These are phyloP conservation scores for Erodium trifolium DNA, from an alignment of 441 rosid species.

Conservation along the genomic window DNA sequence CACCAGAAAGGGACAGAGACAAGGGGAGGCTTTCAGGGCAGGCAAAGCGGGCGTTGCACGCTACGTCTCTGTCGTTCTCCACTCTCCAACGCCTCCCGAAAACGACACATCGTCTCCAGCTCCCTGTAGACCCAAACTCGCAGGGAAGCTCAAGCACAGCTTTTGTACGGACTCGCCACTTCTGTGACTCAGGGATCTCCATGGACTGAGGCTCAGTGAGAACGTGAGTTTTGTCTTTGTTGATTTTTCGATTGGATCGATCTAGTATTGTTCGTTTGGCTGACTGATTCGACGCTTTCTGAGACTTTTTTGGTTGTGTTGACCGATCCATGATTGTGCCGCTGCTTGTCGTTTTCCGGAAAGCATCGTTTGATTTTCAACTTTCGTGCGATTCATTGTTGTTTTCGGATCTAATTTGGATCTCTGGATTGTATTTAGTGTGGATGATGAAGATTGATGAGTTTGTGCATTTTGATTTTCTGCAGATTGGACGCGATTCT, in stretches of 20 bases:
- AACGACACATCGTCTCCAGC: neutral
- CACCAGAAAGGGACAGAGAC: no score
- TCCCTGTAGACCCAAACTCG: neutral
- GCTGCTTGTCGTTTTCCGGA: slow-evolving; percentile 2
- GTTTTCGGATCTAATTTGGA: neutral
- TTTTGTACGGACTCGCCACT: neutral
- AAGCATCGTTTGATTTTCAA: neutral
- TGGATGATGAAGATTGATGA: neutral
- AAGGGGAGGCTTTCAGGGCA: neutral
- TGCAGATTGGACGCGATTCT: neutral
- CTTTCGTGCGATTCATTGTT: neutral
- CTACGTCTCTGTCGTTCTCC: slow-evolving; percentile 3
- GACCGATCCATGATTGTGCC: neutral
- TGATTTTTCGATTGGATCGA: neutral
- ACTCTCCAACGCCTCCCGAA: slow-evolving; percentile 4
- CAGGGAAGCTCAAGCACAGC: neutral
- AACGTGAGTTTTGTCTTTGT: neutral
- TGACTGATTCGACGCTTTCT: neutral
- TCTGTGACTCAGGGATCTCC: neutral
- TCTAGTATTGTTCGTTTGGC: neutral
- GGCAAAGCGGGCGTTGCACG: slow-evolving; percentile 6
- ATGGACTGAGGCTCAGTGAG: neutral
- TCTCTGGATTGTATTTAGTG: neutral
- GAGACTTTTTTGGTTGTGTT: neutral
- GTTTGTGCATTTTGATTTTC: neutral